A percentile compares a stretch with the other conserved stretches of the same genome.
These are phyloP conservation scores for Plenodomus biglobosus DNA, from an alignment of 2,329 filamentous ascomycete genomes.

Conservation along the genomic window DNA sequence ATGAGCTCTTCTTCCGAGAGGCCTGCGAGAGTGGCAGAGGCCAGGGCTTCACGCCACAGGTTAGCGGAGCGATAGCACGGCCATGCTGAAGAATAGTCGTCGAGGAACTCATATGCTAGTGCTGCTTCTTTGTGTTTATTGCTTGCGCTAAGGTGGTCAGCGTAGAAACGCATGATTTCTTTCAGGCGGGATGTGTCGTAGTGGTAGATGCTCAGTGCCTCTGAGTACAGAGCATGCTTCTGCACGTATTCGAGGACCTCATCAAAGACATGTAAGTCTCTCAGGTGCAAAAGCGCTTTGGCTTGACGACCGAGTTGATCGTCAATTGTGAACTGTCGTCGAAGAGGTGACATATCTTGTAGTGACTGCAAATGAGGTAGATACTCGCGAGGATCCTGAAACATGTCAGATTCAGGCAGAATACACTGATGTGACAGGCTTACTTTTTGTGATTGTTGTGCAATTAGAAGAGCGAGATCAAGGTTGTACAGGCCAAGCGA, in stretches of 20 bases:
- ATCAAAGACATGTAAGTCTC: conserved; percentile 71
- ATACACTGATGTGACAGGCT: neutral
- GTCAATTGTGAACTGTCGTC: conserved; percentile 82
- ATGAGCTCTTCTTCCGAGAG: conserved; percentile 62
- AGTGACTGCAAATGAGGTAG: conserved; percentile 90
- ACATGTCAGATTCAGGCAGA: neutral
- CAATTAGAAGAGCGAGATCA: conserved; percentile 84
- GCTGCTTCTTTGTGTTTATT: conserved; percentile 85
- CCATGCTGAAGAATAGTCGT: conserved; percentile 72
- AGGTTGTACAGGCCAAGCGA: conserved; percentile 90
- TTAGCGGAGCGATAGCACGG: conserved; percentile 82
- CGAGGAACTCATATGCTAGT: conserved; percentile 84
- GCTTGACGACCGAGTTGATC: conserved; percentile 75
- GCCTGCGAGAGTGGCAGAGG: conserved; percentile 67
- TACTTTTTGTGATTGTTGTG: conserved; percentile 88
- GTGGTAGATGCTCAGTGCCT: conserved; percentile 78
- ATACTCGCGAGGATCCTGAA: conserved; percentile 82
- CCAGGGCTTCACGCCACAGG: conserved; percentile 89
- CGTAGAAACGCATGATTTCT: conserved; percentile 75
- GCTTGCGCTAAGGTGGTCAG: conserved; percentile 70
- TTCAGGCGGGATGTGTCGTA: conserved; percentile 71
- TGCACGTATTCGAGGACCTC: conserved; percentile 76
- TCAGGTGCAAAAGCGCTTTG: conserved; percentile 78
- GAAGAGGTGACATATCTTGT: conserved; percentile 69
- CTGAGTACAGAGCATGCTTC: conserved; percentile 77